Percentiles rank a stretch among this genome's conserved stretches.
Conservation (phyloP, 768 basidiomycete genomes). For the Multifurca ochricompacta region DNA sequence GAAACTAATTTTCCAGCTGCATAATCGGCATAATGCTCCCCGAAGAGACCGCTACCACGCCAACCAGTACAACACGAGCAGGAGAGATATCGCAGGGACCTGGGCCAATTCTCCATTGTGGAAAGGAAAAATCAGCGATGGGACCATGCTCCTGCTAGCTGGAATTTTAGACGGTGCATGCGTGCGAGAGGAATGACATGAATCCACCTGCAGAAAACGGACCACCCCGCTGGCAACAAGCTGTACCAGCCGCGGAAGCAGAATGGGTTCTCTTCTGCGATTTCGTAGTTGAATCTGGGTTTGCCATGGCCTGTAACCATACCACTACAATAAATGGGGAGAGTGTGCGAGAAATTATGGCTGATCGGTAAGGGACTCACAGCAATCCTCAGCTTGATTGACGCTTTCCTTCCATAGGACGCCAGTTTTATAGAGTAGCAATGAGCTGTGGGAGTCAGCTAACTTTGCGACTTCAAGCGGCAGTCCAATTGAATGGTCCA, state of each 20-base stretch:
- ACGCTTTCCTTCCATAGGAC: constrained; percentile 11
- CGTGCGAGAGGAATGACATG: neutral
- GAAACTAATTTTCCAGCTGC: neutral
- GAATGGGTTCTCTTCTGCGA: constrained; percentile 12
- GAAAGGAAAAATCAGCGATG: neutral
- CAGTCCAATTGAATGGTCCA: constrained; percentile 4
- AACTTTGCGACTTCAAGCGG: constrained; percentile 6
- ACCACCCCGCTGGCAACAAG: constrained; percentile 14
- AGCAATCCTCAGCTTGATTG: constrained; percentile 13
- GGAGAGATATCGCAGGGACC: constrained; percentile 6
- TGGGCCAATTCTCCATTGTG: constrained; percentile 7
- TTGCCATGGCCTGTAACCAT: constrained; percentile 9
- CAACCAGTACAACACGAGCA: constrained; percentile 7
- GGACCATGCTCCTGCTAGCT: constrained; percentile 6
- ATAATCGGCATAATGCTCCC: constrained; percentile 18
- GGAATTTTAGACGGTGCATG: neutral
- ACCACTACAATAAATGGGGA: neutral
- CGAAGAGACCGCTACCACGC: constrained; percentile 8
- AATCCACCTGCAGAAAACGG: constrained; percentile 12
- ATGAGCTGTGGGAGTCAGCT: neutral
- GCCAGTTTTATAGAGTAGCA: constrained; percentile 6
- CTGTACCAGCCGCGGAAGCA: constrained; percentile 9
- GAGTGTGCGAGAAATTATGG: neutral
- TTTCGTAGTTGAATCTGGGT: constrained; percentile 16
- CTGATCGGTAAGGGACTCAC: neutral